These are phyloP conservation scores for Podospora pseudopauciseta DNA, from an alignment of 495 filamentous ascomycete species.

Conservation along the genomic window DNA sequence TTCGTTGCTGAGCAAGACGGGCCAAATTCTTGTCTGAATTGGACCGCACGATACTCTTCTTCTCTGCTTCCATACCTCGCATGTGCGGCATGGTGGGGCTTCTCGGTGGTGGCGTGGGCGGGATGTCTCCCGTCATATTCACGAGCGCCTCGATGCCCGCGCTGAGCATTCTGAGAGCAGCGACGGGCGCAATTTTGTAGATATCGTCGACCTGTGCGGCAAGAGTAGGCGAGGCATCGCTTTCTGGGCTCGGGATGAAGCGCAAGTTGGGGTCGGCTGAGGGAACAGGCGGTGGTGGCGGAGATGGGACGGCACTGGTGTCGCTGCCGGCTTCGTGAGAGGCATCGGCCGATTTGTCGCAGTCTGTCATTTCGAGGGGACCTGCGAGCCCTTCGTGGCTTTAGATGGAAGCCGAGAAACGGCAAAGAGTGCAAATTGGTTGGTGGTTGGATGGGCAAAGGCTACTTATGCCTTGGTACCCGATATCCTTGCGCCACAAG, in stretches of 20 bases:
- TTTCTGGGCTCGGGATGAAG: constrained; percentile 15
- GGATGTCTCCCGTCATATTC: constrained; percentile 64
- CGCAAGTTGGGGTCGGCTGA: constrained; percentile 46
- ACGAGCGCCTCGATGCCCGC: constrained; percentile 70
- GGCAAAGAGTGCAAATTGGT: not conserved
- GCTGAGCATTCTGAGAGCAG: constrained; percentile 76
- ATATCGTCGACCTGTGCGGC: constrained; percentile 51
- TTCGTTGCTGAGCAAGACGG: constrained; percentile 34
- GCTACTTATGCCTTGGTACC: not conserved
- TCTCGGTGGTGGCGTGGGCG: constrained; percentile 65
- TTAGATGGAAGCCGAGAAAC: not conserved
- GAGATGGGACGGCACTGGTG: constrained; percentile 25
- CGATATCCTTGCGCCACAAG: not conserved
- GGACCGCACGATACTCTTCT: constrained; percentile 53
- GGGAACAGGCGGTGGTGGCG: constrained; percentile 49
- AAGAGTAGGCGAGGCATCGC: constrained; percentile 31
- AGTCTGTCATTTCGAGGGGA: not conserved
- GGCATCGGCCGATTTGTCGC: not conserved
- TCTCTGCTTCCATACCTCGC: constrained; percentile 54
- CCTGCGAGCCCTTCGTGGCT: not conserved
- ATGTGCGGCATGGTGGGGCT: constrained; percentile 59
- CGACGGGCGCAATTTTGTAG: constrained; percentile 65
- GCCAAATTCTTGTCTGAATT: constrained; percentile 48
- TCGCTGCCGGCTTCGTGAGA: constrained; percentile 19
- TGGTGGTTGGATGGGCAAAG: not conserved